Percentiles rank a stretch among this genome's conserved stretches.
Evolutionary conservation across 805 yeast genomes (phyloP).

Genomic region (Phaffomyces antillensis): DNA sequence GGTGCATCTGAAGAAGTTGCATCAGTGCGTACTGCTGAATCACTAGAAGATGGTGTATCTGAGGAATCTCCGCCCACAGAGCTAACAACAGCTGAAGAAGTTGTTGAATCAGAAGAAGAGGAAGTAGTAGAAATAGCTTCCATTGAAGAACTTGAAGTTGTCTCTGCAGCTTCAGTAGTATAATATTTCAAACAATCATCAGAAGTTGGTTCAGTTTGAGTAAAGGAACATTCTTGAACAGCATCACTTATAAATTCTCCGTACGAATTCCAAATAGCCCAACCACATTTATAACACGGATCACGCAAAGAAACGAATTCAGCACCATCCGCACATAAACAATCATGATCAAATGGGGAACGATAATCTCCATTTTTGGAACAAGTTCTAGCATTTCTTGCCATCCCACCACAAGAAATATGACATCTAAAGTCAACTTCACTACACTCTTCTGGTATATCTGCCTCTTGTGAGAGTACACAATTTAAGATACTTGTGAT

Average conservation of each 20-base stretch:
- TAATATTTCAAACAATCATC: not conserved
- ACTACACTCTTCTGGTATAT: not conserved
- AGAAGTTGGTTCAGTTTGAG: conserved; percentile 6
- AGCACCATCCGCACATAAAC: conserved; percentile 5
- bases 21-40: too few species aligned
- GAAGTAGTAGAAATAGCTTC: not conserved
- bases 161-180: not conserved
- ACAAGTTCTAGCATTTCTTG: conserved; percentile 6
- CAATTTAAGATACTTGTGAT: not conserved
- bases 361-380: not conserved
- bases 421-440: conserved; percentile 1
- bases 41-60: too few species aligned
- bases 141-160: not conserved
- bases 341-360: conserved; percentile 6
- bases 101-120: not conserved
- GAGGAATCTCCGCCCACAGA: too few species aligned
- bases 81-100: not conserved
- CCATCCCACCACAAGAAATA: conserved; percentile 6
- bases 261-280: conserved; percentile 7
- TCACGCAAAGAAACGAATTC: not conserved
- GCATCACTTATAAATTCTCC: conserved; percentile 1
- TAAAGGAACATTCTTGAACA: conserved; percentile 4
- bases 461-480: not conserved
- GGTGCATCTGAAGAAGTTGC: too few species aligned
- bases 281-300: conserved; percentile 7